Evolutionary conservation across 2,329 filamentous ascomycete species (phyloP), one percentile per base, ranked within the genome.

Genomic region (Leptographium flavum): DNA sequence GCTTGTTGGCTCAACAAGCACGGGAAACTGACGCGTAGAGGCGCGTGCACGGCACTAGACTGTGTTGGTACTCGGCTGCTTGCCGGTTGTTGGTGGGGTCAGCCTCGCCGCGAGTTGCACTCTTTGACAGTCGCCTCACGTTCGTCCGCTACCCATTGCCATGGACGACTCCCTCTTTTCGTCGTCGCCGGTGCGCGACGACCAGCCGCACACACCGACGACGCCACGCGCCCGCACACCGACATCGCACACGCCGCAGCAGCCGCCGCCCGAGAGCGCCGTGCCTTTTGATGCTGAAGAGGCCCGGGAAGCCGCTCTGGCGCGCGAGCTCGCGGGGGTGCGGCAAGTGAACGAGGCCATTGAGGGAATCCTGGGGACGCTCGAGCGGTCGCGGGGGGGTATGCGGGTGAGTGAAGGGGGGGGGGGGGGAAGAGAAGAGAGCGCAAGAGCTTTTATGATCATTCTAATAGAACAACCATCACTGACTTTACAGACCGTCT

Each of bases 321-420:
- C 76, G 15, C 79, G 74, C 45, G 92, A 98, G 63, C 67, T 96
- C 25, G 80, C 87, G 50, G 83, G 81, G 40, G 80, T 98, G 28
- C 79, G 82, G 47, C 82, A 82, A 54, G 84, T 96, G 58, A 98
- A 98, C 63, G 74, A 80, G 54, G 81, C 87, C 35, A 85, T 98
- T 49, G 87, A 95, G 60, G 76, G 76, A 21, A 77, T 88, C 25
- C 73, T 87, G 23, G 71, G 73, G 28, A 85, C 81, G 37, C 66
- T 92, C 21, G 76, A 83, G 53, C 76, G 77, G 50, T 80, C 83
- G 22, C 81, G 78, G 56, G 74, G 72, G 46, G 88, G 88, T 61
- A 92, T 92, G 84, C 70, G 77, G 55, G 39, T 42, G 28, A 14
- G 39, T 10, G 31, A 14, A 14, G 31, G 31, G 5, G 6, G 10